These are phyloP conservation scores for Syzygium grande DNA, from an alignment of 345 rosid species.

Conservation along the genomic window DNA sequence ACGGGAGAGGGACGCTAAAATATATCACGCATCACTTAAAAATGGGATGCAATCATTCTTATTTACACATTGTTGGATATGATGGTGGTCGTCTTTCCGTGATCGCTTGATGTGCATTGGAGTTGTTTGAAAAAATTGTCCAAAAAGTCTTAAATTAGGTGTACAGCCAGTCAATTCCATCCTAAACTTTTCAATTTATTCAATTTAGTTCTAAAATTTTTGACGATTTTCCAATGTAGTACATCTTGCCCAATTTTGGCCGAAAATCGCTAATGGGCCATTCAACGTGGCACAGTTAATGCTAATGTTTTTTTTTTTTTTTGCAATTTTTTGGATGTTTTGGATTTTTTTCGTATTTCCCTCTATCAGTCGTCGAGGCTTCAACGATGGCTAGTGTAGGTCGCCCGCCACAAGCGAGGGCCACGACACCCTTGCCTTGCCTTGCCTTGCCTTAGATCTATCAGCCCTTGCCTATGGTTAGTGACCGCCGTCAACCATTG, in stretches of 20 bases:
- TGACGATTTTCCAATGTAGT: background rate
- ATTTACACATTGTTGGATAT: too few species aligned
- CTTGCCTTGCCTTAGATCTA: background rate
- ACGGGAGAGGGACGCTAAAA: too few species aligned
- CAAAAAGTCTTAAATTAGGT: too few species aligned
- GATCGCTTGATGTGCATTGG: too few species aligned
- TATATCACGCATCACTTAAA: too few species aligned
- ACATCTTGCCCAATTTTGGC: background rate
- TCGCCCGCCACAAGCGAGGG: background rate
- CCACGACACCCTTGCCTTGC: background rate
- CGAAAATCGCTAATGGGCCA: background rate
- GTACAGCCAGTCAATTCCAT: too few species aligned
- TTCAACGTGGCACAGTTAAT: rapidly evolving
- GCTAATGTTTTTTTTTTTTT: background rate
- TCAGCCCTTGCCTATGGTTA: background rate
- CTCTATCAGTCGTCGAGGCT: rapidly evolving
- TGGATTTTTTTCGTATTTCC: background rate
- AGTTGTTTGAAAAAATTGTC: too few species aligned
- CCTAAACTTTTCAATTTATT: too few species aligned
- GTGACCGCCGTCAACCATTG: rapidly evolving
- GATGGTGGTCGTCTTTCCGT: too few species aligned
- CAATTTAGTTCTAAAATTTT: background rate
- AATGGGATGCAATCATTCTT: too few species aligned
- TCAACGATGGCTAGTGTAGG: rapidly evolving
- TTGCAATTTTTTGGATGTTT: background rate